Evolutionary conservation across 176 grass and related monocot genomes (phyloP).

Genomic region (Phyllostachys edulis): DNA sequence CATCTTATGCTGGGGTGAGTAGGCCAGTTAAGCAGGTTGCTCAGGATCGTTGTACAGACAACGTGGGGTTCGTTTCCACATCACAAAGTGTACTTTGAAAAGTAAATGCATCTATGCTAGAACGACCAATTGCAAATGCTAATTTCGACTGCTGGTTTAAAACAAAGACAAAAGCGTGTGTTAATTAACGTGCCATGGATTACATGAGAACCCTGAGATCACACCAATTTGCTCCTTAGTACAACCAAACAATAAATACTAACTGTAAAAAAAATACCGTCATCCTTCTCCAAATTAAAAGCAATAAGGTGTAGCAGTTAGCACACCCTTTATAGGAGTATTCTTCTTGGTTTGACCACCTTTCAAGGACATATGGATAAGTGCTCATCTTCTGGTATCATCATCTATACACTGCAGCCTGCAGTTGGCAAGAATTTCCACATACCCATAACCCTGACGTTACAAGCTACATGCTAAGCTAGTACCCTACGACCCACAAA

Average conservation of each 20-base stretch:
- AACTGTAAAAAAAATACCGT: too few relatives aligned
- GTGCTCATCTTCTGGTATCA: not conserved
- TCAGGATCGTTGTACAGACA: not conserved
- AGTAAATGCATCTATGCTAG: not conserved
- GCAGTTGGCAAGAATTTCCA: constrained; percentile 2
- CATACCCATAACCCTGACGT: not conserved
- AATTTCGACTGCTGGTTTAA: not conserved
- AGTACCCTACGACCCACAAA: not conserved
- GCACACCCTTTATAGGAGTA: not conserved
- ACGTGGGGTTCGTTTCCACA: not conserved
- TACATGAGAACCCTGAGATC: not conserved
- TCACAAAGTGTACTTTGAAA: not conserved
- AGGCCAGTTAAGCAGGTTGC: not conserved
- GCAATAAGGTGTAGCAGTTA: not conserved
- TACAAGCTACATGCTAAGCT: constrained; percentile 10
- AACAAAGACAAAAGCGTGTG: not conserved
- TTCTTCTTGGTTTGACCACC: not conserved
- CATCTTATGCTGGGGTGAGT: not conserved
- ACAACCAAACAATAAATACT: not conserved
- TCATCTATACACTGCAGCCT: not conserved
- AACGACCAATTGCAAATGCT: not conserved
- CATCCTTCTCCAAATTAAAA: not conserved
- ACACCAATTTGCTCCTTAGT: not conserved
- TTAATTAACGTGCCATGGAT: not conserved
- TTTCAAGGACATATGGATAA: not conserved